Base-by-base conservation (phyloP, 257 asterid species). In the Scutellaria galericulata region DNA sequence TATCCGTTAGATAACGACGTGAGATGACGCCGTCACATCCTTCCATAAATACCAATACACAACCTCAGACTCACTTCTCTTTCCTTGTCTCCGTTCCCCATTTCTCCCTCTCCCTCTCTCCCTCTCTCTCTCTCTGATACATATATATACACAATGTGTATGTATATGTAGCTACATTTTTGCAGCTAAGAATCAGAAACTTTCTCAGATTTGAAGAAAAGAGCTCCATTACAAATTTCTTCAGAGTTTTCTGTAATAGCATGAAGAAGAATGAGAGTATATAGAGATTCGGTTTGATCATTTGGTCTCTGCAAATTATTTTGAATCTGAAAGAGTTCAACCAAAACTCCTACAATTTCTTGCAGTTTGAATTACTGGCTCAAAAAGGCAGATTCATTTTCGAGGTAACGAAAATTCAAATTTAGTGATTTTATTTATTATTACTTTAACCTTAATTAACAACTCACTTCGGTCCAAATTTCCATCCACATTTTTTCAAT, bases 1-100 rank as follows among this genome's bases (percentile, higher is more conserved):
- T 42, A 42, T 42, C 93, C 91, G 96, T 90, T 82, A 85, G 65
- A 41, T 83, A 83, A 86, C 90, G 86, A 80, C 82, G 82, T 60
- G 71, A 70, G 54, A 60, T 75, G 80, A 79, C 80, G 83, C 73
- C 78, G 83, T 80, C 81, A 76, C 81, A 61, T 72, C 81, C 70
- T 14, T 55, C 66, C 72, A 66, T 80, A 80, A 39, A 80, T 80
- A 76, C 55, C 70, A 46, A 9, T 2, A 9, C 72, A 40, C 53
- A 20, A 53, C 68, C 75, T 44, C 80, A 44, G 37, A 24, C 72
- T 53, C 39, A n/a, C 14, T 27, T 72, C 75, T 60, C 73, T 72
- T 67, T 72, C 84, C 37, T 47, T 61, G 47, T 46, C 75, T 47
- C 62, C 60, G 10, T 15, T 65, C 31, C 75, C 10, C 54, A 3